Percentiles rank a stretch among this genome's conserved stretches.
Conservation (phyloP, 345 rosid genomes). For the Populus deltoides region DNA sequence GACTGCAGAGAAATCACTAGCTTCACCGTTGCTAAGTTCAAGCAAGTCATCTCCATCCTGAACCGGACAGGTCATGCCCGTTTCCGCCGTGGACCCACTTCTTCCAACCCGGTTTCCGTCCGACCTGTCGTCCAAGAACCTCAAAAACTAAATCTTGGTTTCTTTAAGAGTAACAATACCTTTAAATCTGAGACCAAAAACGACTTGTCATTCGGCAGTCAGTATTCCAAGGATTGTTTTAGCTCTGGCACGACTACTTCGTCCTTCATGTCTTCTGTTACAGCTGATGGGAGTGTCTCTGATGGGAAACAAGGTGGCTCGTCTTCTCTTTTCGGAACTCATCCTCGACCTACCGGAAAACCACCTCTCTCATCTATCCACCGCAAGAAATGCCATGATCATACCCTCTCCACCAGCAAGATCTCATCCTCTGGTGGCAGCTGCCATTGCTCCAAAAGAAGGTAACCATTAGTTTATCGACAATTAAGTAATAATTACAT, state of each 20-base stretch:
- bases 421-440: constrained; percentile 11
- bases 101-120: background rate
- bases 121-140: background rate
- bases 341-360: background rate
- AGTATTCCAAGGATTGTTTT: background rate
- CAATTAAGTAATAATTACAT: background rate
- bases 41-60: background rate
- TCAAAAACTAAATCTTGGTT: background rate
- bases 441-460: constrained; percentile 31
- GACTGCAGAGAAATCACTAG: background rate
- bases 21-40: background rate
- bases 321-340: background rate
- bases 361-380: background rate
- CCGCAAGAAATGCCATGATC: background rate
- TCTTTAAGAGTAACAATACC: background rate
- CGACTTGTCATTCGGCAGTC: background rate
- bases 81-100: background rate
- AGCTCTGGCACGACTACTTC: background rate
- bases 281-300: background rate
- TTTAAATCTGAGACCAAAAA: background rate
- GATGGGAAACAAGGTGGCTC: background rate
- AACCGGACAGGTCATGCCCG: background rate
- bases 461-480: constrained; percentile 7
- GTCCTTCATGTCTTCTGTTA: background rate
- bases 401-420: background rate